Base-by-base conservation (phyloP, 768 basidiomycete species). In the Porpolomopsis calyptriformis region DNA sequence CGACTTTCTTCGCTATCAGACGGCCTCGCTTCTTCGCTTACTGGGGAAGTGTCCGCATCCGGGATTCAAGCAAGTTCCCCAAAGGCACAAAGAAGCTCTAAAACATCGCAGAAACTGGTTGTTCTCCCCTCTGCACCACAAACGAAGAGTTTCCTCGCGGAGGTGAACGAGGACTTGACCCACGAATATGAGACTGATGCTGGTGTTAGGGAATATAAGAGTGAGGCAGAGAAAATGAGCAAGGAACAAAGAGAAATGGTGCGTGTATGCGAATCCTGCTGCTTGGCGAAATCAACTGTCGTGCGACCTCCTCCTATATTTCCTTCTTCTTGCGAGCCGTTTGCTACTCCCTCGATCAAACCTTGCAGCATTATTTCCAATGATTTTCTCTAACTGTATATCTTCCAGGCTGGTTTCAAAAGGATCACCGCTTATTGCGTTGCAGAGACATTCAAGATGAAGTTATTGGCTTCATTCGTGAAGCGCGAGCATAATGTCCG, bases 401-500 rank as follows among this genome's bases (percentile, higher is more conserved):
- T 40, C 37, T 19, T n/a, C n/a, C 26, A 35, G 40, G 41, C 52
- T 24, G 45, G 49, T 14, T 41, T 78, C 60, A 82, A 78, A 48
- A 72, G 91, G 24, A 74, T 94, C 45, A 91, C 92, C 0, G 90
- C 89, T 2, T 97, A 93, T 60, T 93, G 85, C 52, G 71, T 91
- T 4, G 86, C 87, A 5, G 90, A 93, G 53, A 76, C 75, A 5
- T 82, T 93, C 61, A 80, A 80, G 58, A 83, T 87, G 76, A 92
- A 89, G 60, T 64, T 85, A 0, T 64, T 96, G 18, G 80, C 83
- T 9, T 79, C 82, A 2, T 94, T 92, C 57, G 59, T 96, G 59
- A 94, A 93, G 63, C 70, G 93, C 43, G 93, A 97, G 58, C 93
- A 97, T 60, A 94, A 92, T 45, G 91, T 93, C 9, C 71, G 66